Base-by-base conservation (phyloP, 768 basidiomycete species). In the Tulasnella sp. region DNA sequence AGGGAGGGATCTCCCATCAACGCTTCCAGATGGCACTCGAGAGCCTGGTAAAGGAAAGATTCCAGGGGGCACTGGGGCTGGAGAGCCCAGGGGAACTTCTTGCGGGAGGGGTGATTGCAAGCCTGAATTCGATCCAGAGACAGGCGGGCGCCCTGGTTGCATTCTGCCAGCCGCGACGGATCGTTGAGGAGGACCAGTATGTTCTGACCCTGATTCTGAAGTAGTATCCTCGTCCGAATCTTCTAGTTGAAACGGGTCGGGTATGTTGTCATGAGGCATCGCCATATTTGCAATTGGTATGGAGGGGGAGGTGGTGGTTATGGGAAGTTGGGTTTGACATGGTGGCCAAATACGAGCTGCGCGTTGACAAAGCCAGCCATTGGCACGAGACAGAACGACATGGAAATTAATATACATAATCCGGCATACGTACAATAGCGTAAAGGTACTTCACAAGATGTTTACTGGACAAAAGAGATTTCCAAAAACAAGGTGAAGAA, bases 161-260 rank as follows among this genome's bases (percentile, higher is more conserved):
- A 73, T 15, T 40, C 72, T n/a, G 2, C 46, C 75, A 1, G 75
- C 7, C 26, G 13, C 35, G 23, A 51, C 11, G 11, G 61, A 16
- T 35, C 61, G 37, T 9, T 76, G 48, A 46, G 37, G 71, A 6
- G 37, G n/a, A 55, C 35, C 23, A 2, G 44, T 18, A n/a, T 51
- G 18, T 39, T 77, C 77, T 18, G 77, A 70, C 37, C 39, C 55
- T 26, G 67, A 70, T 20, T 48, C 44, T 9, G 67, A 29, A n/a
- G 61, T 67, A 1, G 61, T 67, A 29, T 67, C 61, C 35, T 77
- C 77, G 16, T 77, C 70, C 29, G 77, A 46, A 26, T 71, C 77
- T 40, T 77, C 77, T 29, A 77, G 77, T 29, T 72, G 67, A 67
- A 77, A 77, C 1, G 77, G 69, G 69, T 77, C 55, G 6, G 70